These are phyloP conservation scores for Scenedesmus sp. DNA, from an alignment of 163 green algal genomes.

Conservation along the genomic window DNA sequence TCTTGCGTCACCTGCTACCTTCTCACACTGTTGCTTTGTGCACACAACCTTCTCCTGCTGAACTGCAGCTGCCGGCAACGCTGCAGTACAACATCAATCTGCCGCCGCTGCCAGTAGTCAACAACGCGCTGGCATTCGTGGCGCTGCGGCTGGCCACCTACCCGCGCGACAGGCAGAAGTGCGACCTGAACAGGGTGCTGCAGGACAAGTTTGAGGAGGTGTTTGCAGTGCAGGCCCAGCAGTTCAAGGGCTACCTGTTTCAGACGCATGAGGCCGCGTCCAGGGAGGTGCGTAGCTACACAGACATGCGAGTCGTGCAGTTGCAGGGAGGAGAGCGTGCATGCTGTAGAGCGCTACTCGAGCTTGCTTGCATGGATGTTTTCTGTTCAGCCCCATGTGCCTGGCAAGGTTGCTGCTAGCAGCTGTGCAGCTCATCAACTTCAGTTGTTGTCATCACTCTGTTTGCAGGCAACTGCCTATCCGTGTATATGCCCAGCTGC, in stretches of 20 bases:
- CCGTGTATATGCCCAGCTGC: background rate
- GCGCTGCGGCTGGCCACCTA: constrained; percentile 55
- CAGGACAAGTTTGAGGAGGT: constrained; percentile 71
- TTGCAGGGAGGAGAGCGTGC: background rate
- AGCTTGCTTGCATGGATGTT: background rate
- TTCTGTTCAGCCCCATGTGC: background rate
- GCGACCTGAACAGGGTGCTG: constrained; percentile 14
- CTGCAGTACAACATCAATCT: constrained; percentile 31
- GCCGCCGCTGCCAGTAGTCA: background rate
- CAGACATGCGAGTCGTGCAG: background rate
- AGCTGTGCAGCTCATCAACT: background rate
- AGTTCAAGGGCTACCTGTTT: constrained; percentile 89
- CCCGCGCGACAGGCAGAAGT: constrained; percentile 4
- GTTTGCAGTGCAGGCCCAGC: constrained; percentile 80
- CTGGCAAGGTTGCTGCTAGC: background rate
- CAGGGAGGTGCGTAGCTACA: background rate
- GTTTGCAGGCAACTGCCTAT: background rate
- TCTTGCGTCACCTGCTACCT: background rate
- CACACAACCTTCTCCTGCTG: background rate
- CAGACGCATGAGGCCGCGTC: constrained; percentile 11
- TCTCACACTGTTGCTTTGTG: background rate
- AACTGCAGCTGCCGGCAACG: constrained; percentile 29
- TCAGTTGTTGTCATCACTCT: background rate
- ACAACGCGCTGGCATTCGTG: constrained; percentile 73
- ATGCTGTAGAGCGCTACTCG: background rate